Conservation (phyloP, 805 yeast species). For the Candida silvicultrix region DNA sequence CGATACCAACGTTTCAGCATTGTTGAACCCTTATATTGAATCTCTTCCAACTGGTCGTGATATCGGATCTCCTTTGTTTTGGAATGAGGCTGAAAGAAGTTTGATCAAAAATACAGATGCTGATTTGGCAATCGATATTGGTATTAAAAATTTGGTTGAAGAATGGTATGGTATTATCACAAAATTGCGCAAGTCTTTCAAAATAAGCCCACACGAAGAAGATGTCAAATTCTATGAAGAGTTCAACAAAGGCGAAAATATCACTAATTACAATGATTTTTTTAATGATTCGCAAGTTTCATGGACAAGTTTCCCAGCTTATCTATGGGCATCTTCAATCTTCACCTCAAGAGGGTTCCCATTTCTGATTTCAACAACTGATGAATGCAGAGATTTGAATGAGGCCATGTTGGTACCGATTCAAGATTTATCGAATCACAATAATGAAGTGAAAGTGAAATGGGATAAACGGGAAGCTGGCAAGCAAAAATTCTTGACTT, state of each 20-base stretch:
- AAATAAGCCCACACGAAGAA: conserved; percentile 14
- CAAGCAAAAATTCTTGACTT: conserved; percentile 29
- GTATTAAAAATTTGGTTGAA: conserved; percentile 37
- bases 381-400: conserved; percentile 29
- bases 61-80: conserved; percentile 60
- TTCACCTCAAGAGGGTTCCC: conserved; percentile 82
- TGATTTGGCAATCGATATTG: conserved; percentile 44
- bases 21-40: conserved; percentile 39
- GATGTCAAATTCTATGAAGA: conserved; percentile 24
- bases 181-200: conserved; percentile 12
- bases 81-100: conserved; percentile 47
- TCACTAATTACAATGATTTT: conserved; percentile 13
- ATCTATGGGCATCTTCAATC: conserved; percentile 69
- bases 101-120: conserved; percentile 66
- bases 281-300: conserved; percentile 25
- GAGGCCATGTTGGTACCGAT: conserved; percentile 73
- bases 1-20: conserved; percentile 8
- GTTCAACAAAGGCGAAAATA: conserved; percentile 16
- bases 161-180: conserved; percentile 47
- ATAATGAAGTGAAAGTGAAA: conserved; percentile 48
- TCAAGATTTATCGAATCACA: conserved; percentile 75
- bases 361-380: conserved; percentile 41
- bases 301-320: conserved; percentile 65
- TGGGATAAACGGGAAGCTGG: conserved; percentile 40
- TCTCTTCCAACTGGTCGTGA: conserved; percentile 37